These are phyloP conservation scores for Candida golubevii DNA, from an alignment of 805 yeast genomes.

Conservation along the genomic window DNA sequence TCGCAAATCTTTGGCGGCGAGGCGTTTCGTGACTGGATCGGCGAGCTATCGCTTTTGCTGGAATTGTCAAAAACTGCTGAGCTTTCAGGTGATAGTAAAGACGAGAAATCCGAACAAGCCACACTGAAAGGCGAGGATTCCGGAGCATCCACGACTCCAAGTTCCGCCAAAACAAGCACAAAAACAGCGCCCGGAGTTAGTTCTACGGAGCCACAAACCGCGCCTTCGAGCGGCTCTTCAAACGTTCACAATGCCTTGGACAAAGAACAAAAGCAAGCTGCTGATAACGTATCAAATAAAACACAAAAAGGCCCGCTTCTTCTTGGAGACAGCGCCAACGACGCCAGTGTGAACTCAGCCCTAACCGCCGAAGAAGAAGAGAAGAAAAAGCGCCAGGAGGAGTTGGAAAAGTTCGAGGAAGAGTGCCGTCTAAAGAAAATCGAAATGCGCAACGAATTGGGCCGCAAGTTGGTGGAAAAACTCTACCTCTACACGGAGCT, in stretches of 20 bases:
- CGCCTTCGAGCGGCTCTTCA: neutral
- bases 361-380: slow-evolving; percentile 37
- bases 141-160: neutral
- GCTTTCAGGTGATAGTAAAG: slow-evolving; percentile 30
- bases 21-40: slow-evolving; percentile 62
- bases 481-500: slow-evolving; percentile 43
- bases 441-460: slow-evolving; percentile 59
- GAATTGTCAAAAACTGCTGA: slow-evolving; percentile 42
- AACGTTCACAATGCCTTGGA: neutral
- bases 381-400: slow-evolving; percentile 44
- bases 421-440: slow-evolving; percentile 66
- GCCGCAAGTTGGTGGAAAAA: slow-evolving; percentile 49
- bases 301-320: slow-evolving; percentile 6
- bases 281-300: neutral
- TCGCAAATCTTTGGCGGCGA: slow-evolving; percentile 83
- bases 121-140: neutral
- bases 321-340: slow-evolving; percentile 14
- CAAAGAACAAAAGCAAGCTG: neutral
- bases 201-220: neutral
- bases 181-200: neutral
- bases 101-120: slow-evolving; percentile 6
- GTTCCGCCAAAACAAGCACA: neutral
- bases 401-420: slow-evolving; percentile 66
- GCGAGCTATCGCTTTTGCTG: slow-evolving; percentile 44
- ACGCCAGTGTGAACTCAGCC: neutral